Base-by-base conservation (phyloP, 2,329 filamentous ascomycete species). In the Xylaria sp. region DNA sequence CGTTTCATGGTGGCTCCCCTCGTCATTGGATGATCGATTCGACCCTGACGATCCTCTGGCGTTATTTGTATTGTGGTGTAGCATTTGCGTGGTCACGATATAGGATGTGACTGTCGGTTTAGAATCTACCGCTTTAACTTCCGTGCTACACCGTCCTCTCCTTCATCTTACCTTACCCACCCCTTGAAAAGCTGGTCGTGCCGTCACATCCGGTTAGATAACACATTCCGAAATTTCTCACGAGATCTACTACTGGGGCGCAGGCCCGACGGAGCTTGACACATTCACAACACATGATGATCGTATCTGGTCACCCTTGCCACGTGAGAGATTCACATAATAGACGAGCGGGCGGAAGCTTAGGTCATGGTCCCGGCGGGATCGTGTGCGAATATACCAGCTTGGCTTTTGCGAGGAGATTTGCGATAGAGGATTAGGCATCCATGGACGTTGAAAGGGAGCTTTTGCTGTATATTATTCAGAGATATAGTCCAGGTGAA, bases 391-490 rank as follows among this genome's bases (percentile, higher is more conserved):
- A 56, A 56, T 57, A 61, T 59, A 61, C 57, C 59, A 52, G 52
- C 56, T 60, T 64, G 51, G 53, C 47, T 62, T 57, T 54, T 47
- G 52, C 47, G 55, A 50, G 54, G 58, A 59, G 57, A 63, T 59
- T 62, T 62, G 54, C 56, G 53, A 60, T 60, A 65, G 59, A 61
- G 60, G 55, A 59, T 55, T 62, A 62, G 59, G 62, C 60, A 64
- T 60, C 47, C 54, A 57, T 59, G 57, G 53, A 65, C 55, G 59
- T 56, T 57, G 57, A 57, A 13, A 13, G 16, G 47, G 59, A 58
- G 58, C 62, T 59, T 66, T 65, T 68, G 66, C 65, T 70, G 67
- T 70, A 70, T 63, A 70, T 69, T 69, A 69, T 68, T 69, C 62
- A 65, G 62, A 65, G n/a, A n/a, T n/a, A n/a, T 69, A 67, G 66